Percentiles rank a stretch among this genome's conserved stretches.
phyloP scores from a whole-genome alignment of 176 grass and related monocot species.

The Echinochloa phyllopogon region DNA sequence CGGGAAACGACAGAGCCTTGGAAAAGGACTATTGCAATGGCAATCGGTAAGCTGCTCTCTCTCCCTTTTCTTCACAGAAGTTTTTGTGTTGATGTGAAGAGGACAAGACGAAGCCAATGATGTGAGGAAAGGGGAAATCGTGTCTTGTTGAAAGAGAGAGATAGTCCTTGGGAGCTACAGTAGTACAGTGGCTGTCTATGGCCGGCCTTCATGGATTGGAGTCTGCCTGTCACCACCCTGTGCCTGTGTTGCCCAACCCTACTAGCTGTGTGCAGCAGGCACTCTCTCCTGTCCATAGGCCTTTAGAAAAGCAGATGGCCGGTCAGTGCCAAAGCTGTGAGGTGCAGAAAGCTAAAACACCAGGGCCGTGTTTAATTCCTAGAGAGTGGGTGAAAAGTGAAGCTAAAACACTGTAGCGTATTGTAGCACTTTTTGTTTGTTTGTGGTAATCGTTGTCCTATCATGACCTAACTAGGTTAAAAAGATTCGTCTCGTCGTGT shows the following conservation, averaged over 20 bases:
- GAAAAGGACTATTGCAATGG: slow-evolving; percentile 4
- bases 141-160: background rate
- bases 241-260: slow-evolving; percentile 28
- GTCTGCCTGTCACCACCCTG: background rate
- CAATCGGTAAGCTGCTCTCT: background rate
- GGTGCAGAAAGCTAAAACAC: slow-evolving; percentile 21
- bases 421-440: too few species aligned
- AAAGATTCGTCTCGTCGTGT: too few species aligned
- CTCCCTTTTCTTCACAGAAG: background rate
- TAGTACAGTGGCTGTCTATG: background rate
- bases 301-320: slow-evolving; percentile 13
- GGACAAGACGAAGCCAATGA: slow-evolving; percentile 30
- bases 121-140: background rate
- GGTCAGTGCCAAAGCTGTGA: slow-evolving; percentile 25
- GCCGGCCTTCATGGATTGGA: background rate
- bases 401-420: too few species aligned
- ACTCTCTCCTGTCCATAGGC: background rate
- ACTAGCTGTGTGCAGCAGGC: slow-evolving; percentile 30
- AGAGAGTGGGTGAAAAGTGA: too few species aligned
- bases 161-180: background rate
- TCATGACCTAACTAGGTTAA: too few species aligned
- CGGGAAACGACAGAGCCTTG: slow-evolving; percentile 11
- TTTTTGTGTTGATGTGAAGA: background rate
- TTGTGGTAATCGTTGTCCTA: too few species aligned
- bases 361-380: too few species aligned